Evolutionary conservation across 2,329 filamentous ascomycete genomes (phyloP).

Genomic region (Ascochyta clinopodiicola): DNA sequence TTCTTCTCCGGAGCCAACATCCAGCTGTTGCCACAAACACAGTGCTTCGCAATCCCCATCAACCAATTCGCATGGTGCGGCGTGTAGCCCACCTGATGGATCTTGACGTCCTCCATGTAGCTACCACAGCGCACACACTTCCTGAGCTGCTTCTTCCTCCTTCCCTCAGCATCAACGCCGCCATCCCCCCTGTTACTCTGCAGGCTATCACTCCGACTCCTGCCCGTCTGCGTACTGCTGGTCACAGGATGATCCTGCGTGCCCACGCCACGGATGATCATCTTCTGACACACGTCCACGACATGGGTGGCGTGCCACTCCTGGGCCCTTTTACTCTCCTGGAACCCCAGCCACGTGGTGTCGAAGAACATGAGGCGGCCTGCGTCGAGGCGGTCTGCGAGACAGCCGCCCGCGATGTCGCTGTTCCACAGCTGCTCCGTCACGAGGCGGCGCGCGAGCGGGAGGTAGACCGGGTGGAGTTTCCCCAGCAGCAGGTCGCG

Average conservation of each 20-base stretch:
- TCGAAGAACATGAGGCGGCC: constrained; percentile 76
- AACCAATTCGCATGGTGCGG: constrained; percentile 42
- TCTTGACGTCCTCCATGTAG: constrained; percentile 54
- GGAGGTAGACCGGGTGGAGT: constrained; percentile 59
- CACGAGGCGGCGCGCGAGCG: constrained; percentile 57
- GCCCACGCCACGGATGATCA: constrained; percentile 45
- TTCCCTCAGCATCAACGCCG: constrained; percentile 2
- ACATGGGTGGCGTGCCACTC: constrained; percentile 67
- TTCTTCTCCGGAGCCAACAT: constrained; percentile 41
- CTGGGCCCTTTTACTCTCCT: constrained; percentile 63
- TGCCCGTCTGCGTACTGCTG: constrained; percentile 7
- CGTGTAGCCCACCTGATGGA: constrained; percentile 40
- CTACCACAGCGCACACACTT: constrained; percentile 55
- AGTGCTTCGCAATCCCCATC: constrained; percentile 49
- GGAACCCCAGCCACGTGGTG: constrained; percentile 71
- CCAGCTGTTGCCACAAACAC: constrained; percentile 48
- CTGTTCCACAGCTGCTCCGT: constrained; percentile 47
- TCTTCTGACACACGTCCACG: constrained; percentile 64
- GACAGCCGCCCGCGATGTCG: constrained; percentile 47
- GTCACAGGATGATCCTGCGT: constrained; percentile 32
- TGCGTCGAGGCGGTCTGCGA: constrained; percentile 68
- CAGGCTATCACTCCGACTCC: constrained; percentile 33
- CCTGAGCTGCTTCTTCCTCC: constrained; percentile 34
- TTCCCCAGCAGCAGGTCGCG: constrained; percentile 60
- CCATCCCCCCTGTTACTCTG: constrained; percentile 15